Evolutionary conservation across 441 rosid genomes (phyloP).

Genomic region (Populus hybrid): DNA sequence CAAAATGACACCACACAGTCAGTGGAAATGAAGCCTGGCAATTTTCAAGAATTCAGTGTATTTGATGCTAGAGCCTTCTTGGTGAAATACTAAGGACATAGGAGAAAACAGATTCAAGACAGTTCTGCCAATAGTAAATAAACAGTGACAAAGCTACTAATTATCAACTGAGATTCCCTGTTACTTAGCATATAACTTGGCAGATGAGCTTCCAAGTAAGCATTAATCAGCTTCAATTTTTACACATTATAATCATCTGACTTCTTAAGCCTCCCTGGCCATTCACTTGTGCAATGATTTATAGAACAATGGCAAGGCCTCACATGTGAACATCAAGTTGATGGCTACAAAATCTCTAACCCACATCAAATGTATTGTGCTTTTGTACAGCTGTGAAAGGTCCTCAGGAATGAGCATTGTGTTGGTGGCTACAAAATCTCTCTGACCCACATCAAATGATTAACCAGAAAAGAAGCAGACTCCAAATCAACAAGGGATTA

Average conservation of each 20-base stretch:
- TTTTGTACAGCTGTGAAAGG: not conserved
- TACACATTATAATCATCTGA: not conserved
- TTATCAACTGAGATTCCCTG: not conserved
- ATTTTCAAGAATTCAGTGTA: not conserved
- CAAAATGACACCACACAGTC: not conserved
- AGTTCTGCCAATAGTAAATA: not conserved
- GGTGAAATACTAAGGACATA: not conserved
- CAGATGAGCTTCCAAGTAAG: not conserved
- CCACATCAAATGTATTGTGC: not conserved
- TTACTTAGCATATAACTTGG: not conserved
- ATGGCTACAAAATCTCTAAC: not conserved
- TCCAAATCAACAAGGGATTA: not conserved
- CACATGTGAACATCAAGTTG: not conserved
- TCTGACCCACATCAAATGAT: not conserved
- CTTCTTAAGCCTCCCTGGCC: not conserved
- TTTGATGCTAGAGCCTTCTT: not conserved
- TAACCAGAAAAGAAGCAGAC: not conserved
- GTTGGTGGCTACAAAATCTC: not conserved
- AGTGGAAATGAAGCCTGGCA: not conserved
- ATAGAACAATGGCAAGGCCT: not conserved
- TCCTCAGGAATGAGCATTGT: not conserved
- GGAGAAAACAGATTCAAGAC: not conserved
- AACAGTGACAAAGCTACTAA: not conserved
- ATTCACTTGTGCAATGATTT: not conserved
- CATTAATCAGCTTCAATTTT: not conserved